Conservation (phyloP, 2,329 filamentous ascomycete species). For the Phaeosphaeria sp. region DNA sequence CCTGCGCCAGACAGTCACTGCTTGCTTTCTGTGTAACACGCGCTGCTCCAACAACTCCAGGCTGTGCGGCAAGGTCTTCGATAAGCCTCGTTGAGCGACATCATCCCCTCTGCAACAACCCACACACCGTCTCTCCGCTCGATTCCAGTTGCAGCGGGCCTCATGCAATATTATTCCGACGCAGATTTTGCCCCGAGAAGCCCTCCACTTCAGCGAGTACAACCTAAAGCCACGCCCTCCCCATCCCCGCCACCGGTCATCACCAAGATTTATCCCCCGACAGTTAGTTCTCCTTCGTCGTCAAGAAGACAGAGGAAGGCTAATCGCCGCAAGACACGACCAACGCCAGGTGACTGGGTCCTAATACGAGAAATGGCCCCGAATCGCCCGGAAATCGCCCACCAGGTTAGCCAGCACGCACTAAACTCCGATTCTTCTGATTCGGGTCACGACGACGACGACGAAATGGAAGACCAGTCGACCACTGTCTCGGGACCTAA, state of each 20-base stretch:
- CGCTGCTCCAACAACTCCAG: slow-evolving; percentile 23
- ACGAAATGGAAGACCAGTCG: slow-evolving; percentile 42
- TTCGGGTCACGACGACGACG: slow-evolving; percentile 54
- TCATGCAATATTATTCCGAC: slow-evolving; percentile 57
- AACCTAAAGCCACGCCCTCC: slow-evolving; percentile 57
- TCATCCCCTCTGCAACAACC: slow-evolving; percentile 7
- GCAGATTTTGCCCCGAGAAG: slow-evolving; percentile 56
- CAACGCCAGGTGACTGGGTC: slow-evolving; percentile 69
- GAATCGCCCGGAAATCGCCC: slow-evolving; percentile 69
- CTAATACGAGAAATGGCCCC: slow-evolving; percentile 70
- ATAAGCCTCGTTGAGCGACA: slow-evolving; percentile 32
- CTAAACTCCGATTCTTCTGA: slow-evolving; percentile 54
- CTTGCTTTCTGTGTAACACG: slow-evolving; percentile 27
- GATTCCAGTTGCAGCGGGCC: slow-evolving; percentile 2
- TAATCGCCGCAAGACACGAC: slow-evolving; percentile 61
- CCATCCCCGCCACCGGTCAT: slow-evolving; percentile 56
- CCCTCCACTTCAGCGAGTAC: slow-evolving; percentile 50
- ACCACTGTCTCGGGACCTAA: slow-evolving; percentile 7
- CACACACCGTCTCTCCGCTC: not conserved
- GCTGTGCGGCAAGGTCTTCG: slow-evolving; percentile 19
- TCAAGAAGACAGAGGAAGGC: slow-evolving; percentile 54
- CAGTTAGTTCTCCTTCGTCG: slow-evolving; percentile 52
- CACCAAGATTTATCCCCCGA: slow-evolving; percentile 28
- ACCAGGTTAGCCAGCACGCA: slow-evolving; percentile 60
- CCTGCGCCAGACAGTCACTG: slow-evolving; percentile 29